A percentile compares a stretch with the other conserved stretches of the same genome.
phyloP scores from a whole-genome alignment of 257 asterid genomes.

The Striga asiatica region DNA sequence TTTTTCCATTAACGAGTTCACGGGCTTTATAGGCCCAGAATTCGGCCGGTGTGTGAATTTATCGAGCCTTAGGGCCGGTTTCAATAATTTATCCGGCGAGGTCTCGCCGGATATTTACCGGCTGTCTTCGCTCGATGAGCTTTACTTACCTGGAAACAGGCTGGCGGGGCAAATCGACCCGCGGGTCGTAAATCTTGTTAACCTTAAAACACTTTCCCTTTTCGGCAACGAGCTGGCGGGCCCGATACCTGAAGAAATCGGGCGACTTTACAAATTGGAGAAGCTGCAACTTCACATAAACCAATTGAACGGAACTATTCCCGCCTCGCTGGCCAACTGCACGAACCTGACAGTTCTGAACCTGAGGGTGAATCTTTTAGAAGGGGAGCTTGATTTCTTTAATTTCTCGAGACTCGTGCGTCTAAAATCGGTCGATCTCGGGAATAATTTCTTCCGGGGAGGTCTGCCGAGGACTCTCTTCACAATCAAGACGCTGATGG shows the following conservation, averaged over 20 bases:
- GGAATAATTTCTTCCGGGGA: conserved; percentile 62
- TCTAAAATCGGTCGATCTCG: conserved; percentile 61
- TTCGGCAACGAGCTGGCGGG: conserved; percentile 56
- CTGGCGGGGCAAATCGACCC: conserved; percentile 45
- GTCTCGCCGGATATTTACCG: conserved; percentile 53
- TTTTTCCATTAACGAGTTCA: conserved; percentile 61
- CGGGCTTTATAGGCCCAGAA: conserved; percentile 46
- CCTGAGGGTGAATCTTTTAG: conserved; percentile 60
- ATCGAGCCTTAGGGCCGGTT: conserved; percentile 57
- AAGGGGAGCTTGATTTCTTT: conserved; percentile 60
- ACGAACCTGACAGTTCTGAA: conserved; percentile 47
- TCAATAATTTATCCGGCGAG: conserved; percentile 45
- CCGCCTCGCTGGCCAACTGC: conserved; percentile 65
- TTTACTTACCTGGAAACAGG: conserved; percentile 57
- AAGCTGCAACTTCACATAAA: conserved; percentile 67
- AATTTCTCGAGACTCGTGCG: conserved; percentile 63
- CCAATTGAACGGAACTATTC: conserved; percentile 56
- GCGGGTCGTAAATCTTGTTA: conserved; percentile 35
- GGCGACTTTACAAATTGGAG: conserved; percentile 53
- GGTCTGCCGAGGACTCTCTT: conserved; percentile 65
- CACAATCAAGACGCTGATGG: conserved; percentile 56
- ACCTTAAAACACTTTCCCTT: conserved; percentile 49
- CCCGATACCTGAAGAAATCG: conserved; percentile 56
- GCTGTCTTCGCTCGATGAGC: conserved; percentile 41
- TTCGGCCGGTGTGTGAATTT: conserved; percentile 42